Evolutionary conservation across 495 filamentous ascomycete species (phyloP).

Genomic region (Amphirosellinia nigrospora): DNA sequence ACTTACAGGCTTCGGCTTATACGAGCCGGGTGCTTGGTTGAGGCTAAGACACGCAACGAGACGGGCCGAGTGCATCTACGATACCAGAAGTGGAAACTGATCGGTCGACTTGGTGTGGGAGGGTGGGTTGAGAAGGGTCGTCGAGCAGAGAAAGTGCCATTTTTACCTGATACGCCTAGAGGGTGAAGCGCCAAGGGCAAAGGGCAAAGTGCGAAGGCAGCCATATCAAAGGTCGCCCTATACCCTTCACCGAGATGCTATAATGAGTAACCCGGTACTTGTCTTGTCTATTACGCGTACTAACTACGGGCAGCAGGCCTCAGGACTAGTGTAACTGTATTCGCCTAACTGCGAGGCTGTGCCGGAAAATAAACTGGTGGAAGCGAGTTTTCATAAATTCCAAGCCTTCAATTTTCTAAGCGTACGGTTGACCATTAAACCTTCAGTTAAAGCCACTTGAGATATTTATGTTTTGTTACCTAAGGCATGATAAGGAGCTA

Average conservation of each 20-base stretch:
- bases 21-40: conserved; percentile 25
- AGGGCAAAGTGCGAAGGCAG: conserved; percentile 11
- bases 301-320: not conserved
- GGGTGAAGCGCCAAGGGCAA: not conserved
- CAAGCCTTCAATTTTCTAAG: not conserved
- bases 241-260: conserved; percentile 27
- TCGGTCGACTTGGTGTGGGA: conserved; percentile 24
- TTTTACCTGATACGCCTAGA: not conserved
- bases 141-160: conserved; percentile 5
- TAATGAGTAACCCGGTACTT: conserved; percentile 24
- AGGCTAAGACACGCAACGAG: conserved; percentile 27
- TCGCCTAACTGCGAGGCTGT: conserved; percentile 11
- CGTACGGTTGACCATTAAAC: not conserved
- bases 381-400: not conserved
- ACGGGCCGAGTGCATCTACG: conserved; percentile 26
- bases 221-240: not conserved
- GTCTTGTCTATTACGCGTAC: conserved; percentile 9
- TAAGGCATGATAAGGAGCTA: not conserved
- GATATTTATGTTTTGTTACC: not conserved
- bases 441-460: not conserved
- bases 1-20: conserved; percentile 17
- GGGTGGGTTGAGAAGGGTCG: conserved; percentile 15
- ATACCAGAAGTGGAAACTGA: conserved; percentile 26
- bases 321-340: not conserved
- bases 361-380: not conserved